Conservation (phyloP, 2,329 filamentous ascomycete genomes). For the Metarhizium album region DNA sequence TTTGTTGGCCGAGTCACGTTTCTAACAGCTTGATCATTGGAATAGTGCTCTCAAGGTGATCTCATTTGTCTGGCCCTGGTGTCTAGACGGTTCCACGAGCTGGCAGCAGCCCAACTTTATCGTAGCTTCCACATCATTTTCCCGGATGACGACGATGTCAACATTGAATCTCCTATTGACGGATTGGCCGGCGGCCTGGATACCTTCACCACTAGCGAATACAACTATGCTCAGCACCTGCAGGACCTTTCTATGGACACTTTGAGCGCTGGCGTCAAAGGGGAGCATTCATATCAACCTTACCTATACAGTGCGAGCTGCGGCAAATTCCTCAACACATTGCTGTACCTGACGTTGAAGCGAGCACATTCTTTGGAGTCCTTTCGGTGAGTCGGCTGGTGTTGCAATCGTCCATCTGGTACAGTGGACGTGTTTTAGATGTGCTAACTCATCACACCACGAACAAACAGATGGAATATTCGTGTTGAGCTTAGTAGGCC, state of each 20-base stretch:
- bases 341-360: slow-evolving; percentile 45
- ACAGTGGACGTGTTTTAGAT: background rate
- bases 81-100: slow-evolving; percentile 44
- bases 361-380: slow-evolving; percentile 43
- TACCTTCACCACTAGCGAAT: slow-evolving; percentile 52
- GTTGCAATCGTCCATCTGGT: background rate
- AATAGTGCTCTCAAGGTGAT: slow-evolving; percentile 39
- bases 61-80: slow-evolving; percentile 48
- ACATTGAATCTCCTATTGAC: slow-evolving; percentile 43
- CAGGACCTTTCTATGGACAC: slow-evolving; percentile 46
- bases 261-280: slow-evolving; percentile 38
- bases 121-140: slow-evolving; percentile 50
- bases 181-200: slow-evolving; percentile 47
- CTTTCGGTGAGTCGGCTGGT: slow-evolving; percentile 36
- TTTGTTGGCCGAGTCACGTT: background rate
- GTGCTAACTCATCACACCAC: slow-evolving; percentile 3
- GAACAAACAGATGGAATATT: slow-evolving; percentile 45
- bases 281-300: slow-evolving; percentile 40
- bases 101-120: slow-evolving; percentile 49
- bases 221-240: slow-evolving; percentile 50
- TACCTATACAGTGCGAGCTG: slow-evolving; percentile 45
- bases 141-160: slow-evolving; percentile 44
- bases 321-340: slow-evolving; percentile 53
- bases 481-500: slow-evolving; percentile 49
- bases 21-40: background rate